Conservation (phyloP, 257 asterid genomes). For the Sherardia arvensis region DNA sequence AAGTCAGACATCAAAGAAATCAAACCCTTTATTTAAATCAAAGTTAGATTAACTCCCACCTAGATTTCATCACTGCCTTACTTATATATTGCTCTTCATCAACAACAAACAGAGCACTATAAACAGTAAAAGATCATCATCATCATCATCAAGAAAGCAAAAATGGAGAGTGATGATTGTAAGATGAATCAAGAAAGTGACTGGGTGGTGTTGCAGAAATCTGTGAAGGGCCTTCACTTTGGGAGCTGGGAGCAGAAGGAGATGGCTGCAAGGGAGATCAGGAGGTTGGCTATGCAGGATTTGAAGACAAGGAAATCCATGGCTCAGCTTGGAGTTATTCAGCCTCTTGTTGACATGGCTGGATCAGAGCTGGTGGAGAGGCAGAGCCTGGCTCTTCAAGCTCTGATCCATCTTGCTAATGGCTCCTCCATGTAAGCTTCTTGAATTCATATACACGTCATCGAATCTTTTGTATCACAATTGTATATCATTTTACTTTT, state of each 20-base stretch:
- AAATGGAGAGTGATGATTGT: background rate
- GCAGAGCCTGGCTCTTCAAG: conserved; percentile 52
- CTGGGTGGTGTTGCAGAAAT: conserved; percentile 46
- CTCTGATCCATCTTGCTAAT: conserved; percentile 51
- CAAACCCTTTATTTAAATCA: conserved; percentile 7
- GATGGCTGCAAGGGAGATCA: conserved; percentile 55
- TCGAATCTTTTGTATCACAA: too few species aligned
- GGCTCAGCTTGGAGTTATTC: conserved; percentile 93
- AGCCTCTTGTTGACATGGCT: conserved; percentile 75
- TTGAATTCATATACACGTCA: background rate
- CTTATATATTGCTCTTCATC: conserved; percentile 32
- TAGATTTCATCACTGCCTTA: conserved; percentile 11
- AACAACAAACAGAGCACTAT: conserved; percentile 20
- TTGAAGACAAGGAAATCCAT: conserved; percentile 47
- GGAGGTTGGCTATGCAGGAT: conserved; percentile 46
- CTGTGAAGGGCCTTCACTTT: conserved; percentile 79
- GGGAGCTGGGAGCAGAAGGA: conserved; percentile 78
- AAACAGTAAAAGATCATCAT: conserved; percentile 5
- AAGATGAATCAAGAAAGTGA: conserved; percentile 13
- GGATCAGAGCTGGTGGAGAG: conserved; percentile 50
- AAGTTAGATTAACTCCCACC: conserved; percentile 13
- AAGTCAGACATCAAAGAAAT: conserved; percentile 32
- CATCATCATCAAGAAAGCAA: conserved; percentile 18
- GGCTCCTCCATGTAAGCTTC: conserved; percentile 72
- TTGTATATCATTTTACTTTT: too few species aligned